Percentiles rank a stretch among this genome's conserved stretches.
phyloP scores from a whole-genome alignment of 176 grass and related monocot genomes.

The Raddia guianensis region DNA sequence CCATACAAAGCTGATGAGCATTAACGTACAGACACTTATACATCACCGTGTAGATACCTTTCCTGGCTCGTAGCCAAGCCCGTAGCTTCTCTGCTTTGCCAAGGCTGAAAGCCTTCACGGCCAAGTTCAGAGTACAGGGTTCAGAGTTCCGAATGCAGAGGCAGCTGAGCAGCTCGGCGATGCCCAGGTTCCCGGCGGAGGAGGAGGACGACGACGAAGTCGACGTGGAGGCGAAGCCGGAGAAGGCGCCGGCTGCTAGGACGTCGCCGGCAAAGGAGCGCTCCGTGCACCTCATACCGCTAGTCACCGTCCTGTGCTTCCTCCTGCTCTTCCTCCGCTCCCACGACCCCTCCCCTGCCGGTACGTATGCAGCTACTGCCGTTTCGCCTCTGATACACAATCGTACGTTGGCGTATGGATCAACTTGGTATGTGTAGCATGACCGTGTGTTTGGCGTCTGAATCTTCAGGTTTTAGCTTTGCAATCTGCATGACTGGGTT shows the following conservation, averaged over 20 bases:
- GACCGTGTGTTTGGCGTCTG: not conserved
- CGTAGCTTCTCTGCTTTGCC: not conserved
- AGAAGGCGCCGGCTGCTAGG: slow-evolving; percentile 35
- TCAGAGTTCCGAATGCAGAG: slow-evolving; percentile 38
- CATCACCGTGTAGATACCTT: slow-evolving; percentile 37
- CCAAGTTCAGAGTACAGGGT: not conserved
- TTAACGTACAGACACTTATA: not conserved
- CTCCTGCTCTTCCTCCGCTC: slow-evolving; percentile 54
- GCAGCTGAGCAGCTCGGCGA: slow-evolving; percentile 51
- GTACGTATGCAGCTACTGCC: not conserved
- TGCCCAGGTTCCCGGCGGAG: slow-evolving; percentile 29
- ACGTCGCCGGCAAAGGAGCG: slow-evolving; percentile 17
- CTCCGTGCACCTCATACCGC: slow-evolving; percentile 48
- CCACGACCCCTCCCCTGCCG: slow-evolving; percentile 33
- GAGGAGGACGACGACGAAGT: slow-evolving; percentile 12
- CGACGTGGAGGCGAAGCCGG: slow-evolving; percentile 54
- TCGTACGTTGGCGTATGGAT: not conserved
- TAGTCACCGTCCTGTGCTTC: slow-evolving; percentile 46
- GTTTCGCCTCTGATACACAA: not conserved
- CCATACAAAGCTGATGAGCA: not conserved
- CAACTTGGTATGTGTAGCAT: not conserved
- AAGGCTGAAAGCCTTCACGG: not conserved
- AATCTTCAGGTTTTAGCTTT: not conserved
- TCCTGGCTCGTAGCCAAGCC: not conserved
- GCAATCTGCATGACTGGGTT: not conserved